phyloP scores from a whole-genome alignment of 768 basidiomycete species.

The Tylopilus sp. region DNA sequence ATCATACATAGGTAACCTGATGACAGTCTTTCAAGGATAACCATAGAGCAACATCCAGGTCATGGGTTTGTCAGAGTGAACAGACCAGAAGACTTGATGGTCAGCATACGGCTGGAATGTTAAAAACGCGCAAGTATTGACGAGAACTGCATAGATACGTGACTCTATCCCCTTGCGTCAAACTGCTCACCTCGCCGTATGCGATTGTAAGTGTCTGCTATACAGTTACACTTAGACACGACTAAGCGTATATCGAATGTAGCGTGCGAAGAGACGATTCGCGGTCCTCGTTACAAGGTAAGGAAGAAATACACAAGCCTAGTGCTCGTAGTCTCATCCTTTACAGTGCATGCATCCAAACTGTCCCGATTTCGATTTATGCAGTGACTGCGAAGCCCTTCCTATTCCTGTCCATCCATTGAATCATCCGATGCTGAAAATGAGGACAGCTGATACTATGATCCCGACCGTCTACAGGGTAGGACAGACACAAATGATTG shows the following conservation, averaged over 20 bases:
- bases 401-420: conserved; percentile 74
- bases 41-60: conserved; percentile 66
- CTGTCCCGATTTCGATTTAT: conserved; percentile 82
- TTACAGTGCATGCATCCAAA: conserved; percentile 73
- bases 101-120: conserved; percentile 31
- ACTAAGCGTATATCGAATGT: neutral
- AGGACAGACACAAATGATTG: conserved; percentile 13
- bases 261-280: conserved; percentile 51
- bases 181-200: conserved; percentile 52
- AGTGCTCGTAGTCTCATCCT: conserved; percentile 1
- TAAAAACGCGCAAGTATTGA: neutral
- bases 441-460: conserved; percentile 50
- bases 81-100: conserved; percentile 54
- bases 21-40: conserved; percentile 44
- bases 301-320: conserved; percentile 5
- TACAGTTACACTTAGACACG: no score
- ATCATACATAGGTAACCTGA: neutral
- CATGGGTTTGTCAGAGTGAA: conserved; percentile 70
- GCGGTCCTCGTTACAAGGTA: conserved; percentile 73
- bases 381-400: conserved; percentile 71
- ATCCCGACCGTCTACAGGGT: conserved; percentile 42
- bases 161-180: conserved; percentile 16
- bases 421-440: conserved; percentile 72
- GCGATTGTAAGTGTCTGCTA: conserved; percentile 41
- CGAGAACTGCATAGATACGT: conserved; percentile 26